A percentile compares a stretch with the other conserved stretches of the same genome.
phyloP scores from a whole-genome alignment of 305 asterid species.

The Solanum hybrid region DNA sequence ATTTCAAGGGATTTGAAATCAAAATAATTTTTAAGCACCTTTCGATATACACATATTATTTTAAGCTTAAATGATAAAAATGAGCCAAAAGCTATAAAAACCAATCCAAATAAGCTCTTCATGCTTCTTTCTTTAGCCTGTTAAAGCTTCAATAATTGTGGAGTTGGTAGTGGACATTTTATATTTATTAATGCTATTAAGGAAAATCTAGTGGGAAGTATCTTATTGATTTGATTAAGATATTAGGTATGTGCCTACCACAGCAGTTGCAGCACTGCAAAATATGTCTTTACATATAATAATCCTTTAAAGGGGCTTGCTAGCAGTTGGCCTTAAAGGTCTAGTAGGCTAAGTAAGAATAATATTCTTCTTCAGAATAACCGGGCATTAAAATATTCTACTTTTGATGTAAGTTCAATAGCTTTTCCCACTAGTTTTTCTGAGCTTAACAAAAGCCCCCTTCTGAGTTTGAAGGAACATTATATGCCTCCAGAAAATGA shows the following conservation, averaged over 20 bases:
- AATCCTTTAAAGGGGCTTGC: neutral
- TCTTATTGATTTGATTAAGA: neutral
- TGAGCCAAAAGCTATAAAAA: neutral
- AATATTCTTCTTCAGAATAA: neutral
- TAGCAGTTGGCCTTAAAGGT: neutral
- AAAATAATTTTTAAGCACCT: neutral
- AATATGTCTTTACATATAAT: neutral
- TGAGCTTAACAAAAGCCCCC: neutral
- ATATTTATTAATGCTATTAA: neutral
- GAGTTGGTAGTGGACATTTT: neutral
- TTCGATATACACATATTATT: neutral
- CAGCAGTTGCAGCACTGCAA: neutral
- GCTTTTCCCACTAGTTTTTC: neutral
- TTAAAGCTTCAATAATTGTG: neutral
- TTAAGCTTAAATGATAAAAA: too few relatives aligned
- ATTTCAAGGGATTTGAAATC: neutral
- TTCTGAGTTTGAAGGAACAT: neutral
- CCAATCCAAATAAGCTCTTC: neutral
- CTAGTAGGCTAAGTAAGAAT: neutral
- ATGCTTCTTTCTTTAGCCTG: neutral
- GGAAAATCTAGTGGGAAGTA: neutral
- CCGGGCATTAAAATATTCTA: neutral
- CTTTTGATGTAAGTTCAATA: neutral
- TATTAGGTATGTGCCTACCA: neutral
- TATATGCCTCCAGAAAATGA: neutral